Percentiles rank a stretch among this genome's conserved stretches.
phyloP scores from a whole-genome alignment of 2,329 filamentous ascomycete genomes.

The Penicillium sp. region DNA sequence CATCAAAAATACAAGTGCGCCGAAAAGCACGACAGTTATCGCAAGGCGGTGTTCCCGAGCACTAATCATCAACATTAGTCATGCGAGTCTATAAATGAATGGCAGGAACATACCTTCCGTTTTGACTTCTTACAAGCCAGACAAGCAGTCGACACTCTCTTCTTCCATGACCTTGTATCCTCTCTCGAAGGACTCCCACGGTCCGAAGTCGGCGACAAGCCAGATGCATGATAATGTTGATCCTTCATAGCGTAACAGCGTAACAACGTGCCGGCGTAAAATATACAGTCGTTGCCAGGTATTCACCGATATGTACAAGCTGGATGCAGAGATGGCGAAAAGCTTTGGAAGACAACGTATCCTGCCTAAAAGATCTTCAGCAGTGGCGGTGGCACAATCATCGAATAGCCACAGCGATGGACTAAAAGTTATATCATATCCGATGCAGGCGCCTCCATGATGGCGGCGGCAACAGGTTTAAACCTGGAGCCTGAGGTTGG shows the following conservation, averaged over 20 bases:
- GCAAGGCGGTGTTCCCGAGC: conserved; percentile 40
- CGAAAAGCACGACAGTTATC: conserved; percentile 39
- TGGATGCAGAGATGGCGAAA: not conserved
- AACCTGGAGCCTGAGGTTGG: not conserved
- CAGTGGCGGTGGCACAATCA: conserved; percentile 1
- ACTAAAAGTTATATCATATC: conserved; percentile 2
- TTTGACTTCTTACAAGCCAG: conserved; percentile 44
- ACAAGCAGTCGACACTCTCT: conserved; percentile 42
- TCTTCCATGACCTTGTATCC: conserved; percentile 29
- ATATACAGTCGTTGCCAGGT: not conserved
- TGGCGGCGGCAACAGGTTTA: not conserved
- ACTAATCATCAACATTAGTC: conserved; percentile 21
- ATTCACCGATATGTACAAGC: not conserved
- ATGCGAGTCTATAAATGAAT: not conserved
- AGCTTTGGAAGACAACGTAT: not conserved
- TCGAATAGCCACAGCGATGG: not conserved
- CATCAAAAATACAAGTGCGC: conserved; percentile 56
- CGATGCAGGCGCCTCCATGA: not conserved
- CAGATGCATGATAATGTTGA: conserved; percentile 25
- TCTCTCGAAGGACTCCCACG: conserved; percentile 12
- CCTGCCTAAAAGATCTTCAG: not conserved
- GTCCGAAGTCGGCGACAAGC: conserved; percentile 22
- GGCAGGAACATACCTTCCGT: conserved; percentile 30
- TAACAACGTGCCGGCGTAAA: not conserved
- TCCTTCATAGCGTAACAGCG: not conserved